phyloP scores from a whole-genome alignment of 768 basidiomycete species.

The Leccinum variicolor region DNA sequence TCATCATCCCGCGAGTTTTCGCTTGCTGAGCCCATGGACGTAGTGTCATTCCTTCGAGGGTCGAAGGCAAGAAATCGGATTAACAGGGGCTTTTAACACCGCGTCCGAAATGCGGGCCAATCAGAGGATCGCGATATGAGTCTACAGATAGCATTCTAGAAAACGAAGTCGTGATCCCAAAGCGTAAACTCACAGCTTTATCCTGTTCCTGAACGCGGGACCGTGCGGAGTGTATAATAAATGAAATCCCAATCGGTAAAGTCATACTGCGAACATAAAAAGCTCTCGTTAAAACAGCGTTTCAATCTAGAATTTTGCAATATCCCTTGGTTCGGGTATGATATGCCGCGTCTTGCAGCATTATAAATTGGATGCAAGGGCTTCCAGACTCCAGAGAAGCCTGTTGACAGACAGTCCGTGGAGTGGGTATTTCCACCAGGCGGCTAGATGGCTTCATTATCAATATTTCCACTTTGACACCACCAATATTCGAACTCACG shows the following conservation, averaged over 20 bases:
- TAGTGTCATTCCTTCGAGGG: conserved; percentile 1
- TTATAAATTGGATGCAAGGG: neutral
- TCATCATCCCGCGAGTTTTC: neutral
- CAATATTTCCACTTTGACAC: neutral
- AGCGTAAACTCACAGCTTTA: neutral
- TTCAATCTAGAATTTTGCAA: neutral
- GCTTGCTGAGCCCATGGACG: neutral
- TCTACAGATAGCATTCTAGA: conserved; percentile 8
- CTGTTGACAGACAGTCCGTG: conserved; percentile 3
- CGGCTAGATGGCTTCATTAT: neutral
- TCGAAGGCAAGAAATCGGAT: neutral
- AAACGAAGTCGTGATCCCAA: conserved; percentile 8
- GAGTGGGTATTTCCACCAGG: conserved; percentile 10
- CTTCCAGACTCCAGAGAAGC: neutral
- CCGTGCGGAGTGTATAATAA: conserved; percentile 8
- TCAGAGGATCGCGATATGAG: conserved; percentile 14
- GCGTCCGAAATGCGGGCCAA: conserved; percentile 20
- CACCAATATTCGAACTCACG: neutral
- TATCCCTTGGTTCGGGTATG: neutral
- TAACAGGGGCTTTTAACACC: conserved; percentile 2
- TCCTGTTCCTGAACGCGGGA: conserved; percentile 15
- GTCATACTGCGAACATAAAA: neutral
- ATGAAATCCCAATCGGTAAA: conserved; percentile 4
- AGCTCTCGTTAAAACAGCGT: neutral
- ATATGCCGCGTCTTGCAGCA: neutral